Base-by-base conservation (phyloP, 75 land plant species). In the Cryptomeria japonica region DNA sequence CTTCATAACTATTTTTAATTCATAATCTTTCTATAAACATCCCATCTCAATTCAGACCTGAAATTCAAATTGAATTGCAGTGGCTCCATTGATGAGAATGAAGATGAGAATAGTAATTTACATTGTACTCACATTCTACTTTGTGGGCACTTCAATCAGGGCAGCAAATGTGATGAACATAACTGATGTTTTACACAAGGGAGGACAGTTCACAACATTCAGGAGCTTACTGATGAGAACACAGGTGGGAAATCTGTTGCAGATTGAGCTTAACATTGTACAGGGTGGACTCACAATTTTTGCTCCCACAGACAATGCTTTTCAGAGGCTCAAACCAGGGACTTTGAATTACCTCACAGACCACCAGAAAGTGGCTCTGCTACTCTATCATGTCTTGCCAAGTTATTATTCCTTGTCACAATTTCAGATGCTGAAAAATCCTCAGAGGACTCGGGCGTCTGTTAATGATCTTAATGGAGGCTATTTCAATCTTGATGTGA, bases 171-270 rank as follows among this genome's bases (percentile, higher is more conserved):
- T 94, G 44, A 79, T 87, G 28, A 93, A 93, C 88, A 90, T 93
- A 82, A 92, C 94, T 12, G 87, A 88, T 6, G 87, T 93, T 58
- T 94, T 96, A 15, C 90, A 91, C 77, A 93, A 93, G 86, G 96
- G 90, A 16, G 92, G 93, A 6, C 93, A 93, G 61, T 96, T 89
- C 88, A 86, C 86, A 5, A 86, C 88, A 75, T 87, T 96, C 22
- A 91, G 92, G 61, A 86, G 90, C 14, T 89, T 94, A 0, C 4
- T 96, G 77, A 87, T 84, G 86, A 87, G 37, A 70, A 93, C 97
- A 38, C 77, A 75, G 37, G 37, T 75, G 77, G 37, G 34, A 3
- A 32, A 2, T 12, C 36, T 34, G 70, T 16, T 55, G 15, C 79
- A 86, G 87, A 64, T 14, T 73, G 28, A 44, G 25, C 37, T 72